phyloP scores from a whole-genome alignment of 441 rosid genomes.

The Gossypium trilobum region DNA sequence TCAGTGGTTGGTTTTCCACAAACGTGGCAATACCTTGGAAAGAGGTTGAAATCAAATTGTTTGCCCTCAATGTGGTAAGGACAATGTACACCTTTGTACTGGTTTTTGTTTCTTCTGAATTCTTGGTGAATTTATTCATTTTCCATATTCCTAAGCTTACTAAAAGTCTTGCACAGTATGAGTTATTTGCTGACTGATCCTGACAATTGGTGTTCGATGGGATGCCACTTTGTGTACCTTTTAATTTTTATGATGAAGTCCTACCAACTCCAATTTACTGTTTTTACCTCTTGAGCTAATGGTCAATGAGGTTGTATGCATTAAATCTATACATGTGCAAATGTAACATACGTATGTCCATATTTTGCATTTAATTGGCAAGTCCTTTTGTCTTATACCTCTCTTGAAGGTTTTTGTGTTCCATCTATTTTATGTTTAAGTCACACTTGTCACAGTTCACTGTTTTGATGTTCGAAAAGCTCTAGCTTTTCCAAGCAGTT shows the following conservation, averaged over 20 bases:
- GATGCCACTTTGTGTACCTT: background rate
- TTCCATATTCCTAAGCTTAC: slow-evolving; percentile 1
- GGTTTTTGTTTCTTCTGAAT: background rate
- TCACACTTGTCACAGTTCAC: background rate
- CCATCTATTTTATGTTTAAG: background rate
- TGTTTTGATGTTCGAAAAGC: background rate
- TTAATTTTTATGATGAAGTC: background rate
- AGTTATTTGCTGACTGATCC: background rate
- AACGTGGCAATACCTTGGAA: slow-evolving; percentile 60
- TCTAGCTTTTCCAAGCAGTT: background rate
- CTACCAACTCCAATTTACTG: background rate
- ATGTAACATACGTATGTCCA: background rate
- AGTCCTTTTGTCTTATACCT: background rate
- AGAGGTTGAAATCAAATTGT: slow-evolving; percentile 77
- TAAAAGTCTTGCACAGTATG: background rate
- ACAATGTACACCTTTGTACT: background rate
- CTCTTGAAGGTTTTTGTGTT: background rate
- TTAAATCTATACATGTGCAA: background rate
- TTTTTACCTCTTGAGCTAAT: background rate
- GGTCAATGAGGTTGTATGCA: background rate
- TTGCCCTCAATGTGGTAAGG: slow-evolving; percentile 76
- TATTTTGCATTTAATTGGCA: background rate
- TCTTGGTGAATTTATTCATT: slow-evolving; percentile 1
- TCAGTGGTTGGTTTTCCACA: slow-evolving; percentile 52
- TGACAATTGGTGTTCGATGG: background rate